These are phyloP conservation scores for Mycena alexandri DNA, from an alignment of 768 basidiomycete species.

Conservation along the genomic window DNA sequence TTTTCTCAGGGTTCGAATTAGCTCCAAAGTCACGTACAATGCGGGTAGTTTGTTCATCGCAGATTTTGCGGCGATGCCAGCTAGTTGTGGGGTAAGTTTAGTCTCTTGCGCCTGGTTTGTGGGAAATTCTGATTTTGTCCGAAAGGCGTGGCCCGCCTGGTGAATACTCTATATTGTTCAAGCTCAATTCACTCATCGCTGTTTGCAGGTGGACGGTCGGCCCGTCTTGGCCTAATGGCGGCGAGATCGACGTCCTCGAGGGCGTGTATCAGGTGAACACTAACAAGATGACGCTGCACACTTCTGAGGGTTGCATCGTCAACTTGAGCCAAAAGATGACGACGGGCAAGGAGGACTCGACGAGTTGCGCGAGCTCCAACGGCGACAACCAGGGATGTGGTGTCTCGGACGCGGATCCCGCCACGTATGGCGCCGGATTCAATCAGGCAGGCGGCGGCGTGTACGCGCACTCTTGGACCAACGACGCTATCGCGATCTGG, in stretches of 20 bases:
- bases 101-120: no score
- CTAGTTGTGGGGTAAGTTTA: background rate
- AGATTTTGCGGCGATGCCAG: constrained; percentile 7
- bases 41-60: constrained; percentile 6
- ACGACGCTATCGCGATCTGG: constrained; percentile 5
- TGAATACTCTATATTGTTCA: background rate
- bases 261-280: background rate
- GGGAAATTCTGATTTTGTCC: no score
- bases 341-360: background rate
- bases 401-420: background rate
- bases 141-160: constrained; percentile 8
- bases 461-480: constrained; percentile 16
- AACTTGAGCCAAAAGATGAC: background rate
- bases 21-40: constrained; percentile 9
- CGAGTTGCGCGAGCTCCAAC: background rate
- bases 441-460: constrained; percentile 18
- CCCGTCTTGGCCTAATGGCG: background rate
- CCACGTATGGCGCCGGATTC: constrained; percentile 15
- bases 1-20: constrained; percentile 13
- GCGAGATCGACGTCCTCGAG: constrained; percentile 12
- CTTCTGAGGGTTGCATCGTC: background rate
- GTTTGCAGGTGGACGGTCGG: constrained; percentile 8
- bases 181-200: background rate
- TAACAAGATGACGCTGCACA: constrained; percentile 21
- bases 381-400: constrained; percentile 9